Conservation (phyloP, 139 green algal species). For the Picochlorum sp. region DNA sequence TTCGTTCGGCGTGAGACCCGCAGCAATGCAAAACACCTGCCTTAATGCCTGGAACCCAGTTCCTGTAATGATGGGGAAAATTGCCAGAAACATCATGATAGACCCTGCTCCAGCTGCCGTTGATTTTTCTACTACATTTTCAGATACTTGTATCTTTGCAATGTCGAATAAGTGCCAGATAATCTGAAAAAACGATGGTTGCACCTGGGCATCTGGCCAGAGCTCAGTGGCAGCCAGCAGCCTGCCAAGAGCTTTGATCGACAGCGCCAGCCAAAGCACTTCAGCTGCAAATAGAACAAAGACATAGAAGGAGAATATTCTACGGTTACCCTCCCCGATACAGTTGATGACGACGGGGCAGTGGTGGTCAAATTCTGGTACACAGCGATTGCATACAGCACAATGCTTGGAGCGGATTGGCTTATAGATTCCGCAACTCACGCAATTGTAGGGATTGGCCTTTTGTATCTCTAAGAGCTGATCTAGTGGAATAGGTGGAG, state of each 20-base stretch:
- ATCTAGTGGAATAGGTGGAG: constrained; percentile 9
- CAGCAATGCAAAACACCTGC: constrained; percentile 28
- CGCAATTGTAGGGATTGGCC: constrained; percentile 22
- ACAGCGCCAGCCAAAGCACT: constrained; percentile 31
- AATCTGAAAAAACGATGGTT: no score
- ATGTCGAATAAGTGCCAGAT: no score
- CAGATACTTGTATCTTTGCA: no score
- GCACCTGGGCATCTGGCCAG: no score
- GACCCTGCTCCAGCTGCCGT: neutral
- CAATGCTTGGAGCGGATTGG: constrained; percentile 51
- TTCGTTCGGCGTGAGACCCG: constrained; percentile 64
- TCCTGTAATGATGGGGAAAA: constrained; percentile 13
- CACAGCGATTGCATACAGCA: constrained; percentile 33
- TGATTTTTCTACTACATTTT: neutral
- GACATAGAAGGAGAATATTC: constrained; percentile 35
- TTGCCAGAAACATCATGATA: neutral
- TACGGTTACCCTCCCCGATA: constrained; percentile 39
- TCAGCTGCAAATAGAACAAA: constrained; percentile 26
- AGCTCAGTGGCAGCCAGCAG: neutral
- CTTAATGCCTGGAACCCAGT: constrained; percentile 28
- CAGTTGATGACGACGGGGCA: constrained; percentile 48
- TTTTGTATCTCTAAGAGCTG: constrained; percentile 8
- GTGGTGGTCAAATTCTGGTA: constrained; percentile 49
- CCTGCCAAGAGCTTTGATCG: constrained; percentile 8
- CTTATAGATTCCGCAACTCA: constrained; percentile 34